A percentile compares a stretch with the other conserved stretches of the same genome.
Conservation (phyloP, 225 moss, liverwort and hornwort species). For the Bryoerythrophyllum caledonicum region DNA sequence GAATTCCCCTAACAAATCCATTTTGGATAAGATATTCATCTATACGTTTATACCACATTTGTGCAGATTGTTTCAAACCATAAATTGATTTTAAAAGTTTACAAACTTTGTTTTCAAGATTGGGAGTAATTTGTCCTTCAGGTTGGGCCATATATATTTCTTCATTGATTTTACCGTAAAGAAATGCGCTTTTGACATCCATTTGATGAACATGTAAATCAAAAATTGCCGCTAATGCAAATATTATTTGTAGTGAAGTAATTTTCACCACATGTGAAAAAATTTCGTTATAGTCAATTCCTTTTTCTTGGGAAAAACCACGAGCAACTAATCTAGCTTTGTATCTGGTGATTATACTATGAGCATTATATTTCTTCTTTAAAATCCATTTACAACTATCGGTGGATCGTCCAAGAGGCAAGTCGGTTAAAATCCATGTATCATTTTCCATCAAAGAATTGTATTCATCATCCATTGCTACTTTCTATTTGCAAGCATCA, state of each 20-base stretch:
- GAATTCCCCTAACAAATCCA: neutral
- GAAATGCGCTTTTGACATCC: neutral
- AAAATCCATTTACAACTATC: neutral
- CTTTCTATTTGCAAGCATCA: neutral
- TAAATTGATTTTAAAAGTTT: neutral
- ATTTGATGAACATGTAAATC: neutral
- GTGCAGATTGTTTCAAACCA: slow-evolving; percentile 8
- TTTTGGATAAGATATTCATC: neutral
- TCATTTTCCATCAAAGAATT: neutral
- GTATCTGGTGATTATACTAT: neutral
- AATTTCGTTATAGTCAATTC: neutral
- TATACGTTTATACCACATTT: neutral
- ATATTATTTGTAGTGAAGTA: neutral
- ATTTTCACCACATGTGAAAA: neutral
- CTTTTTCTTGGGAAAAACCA: neutral
- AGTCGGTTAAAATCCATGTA: neutral
- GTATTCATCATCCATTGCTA: neutral
- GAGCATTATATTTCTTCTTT: neutral
- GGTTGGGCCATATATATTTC: neutral
- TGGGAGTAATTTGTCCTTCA: neutral
- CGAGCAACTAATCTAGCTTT: neutral
- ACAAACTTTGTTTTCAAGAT: neutral
- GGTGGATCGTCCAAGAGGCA: neutral
- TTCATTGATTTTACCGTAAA: neutral
- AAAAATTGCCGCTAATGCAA: neutral